A percentile compares a stretch with the other conserved stretches of the same genome.
Conservation (phyloP, 129 eudicot genomes). For the Pittosporum tobira region DNA sequence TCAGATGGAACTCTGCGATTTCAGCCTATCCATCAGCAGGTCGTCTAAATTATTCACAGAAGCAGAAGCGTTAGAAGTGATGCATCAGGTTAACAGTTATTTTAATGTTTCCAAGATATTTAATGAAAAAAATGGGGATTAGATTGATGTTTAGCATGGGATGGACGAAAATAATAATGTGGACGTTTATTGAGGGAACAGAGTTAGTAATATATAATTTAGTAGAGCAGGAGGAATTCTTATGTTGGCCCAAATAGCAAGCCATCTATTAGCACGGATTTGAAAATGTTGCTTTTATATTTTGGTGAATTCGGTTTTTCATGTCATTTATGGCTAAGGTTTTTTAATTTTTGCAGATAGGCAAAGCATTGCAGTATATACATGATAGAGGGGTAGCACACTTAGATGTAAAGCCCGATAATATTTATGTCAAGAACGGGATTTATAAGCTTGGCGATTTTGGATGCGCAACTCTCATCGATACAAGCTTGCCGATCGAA, state of each 20-base stretch:
- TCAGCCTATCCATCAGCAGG: conserved; percentile 42
- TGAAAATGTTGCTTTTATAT: background rate
- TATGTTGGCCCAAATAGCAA: background rate
- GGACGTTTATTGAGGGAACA: too few species aligned
- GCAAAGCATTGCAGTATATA: conserved; percentile 64
- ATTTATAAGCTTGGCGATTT: conserved; percentile 92
- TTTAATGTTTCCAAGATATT: too few species aligned
- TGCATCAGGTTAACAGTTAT: conserved; percentile 69
- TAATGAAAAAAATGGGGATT: too few species aligned
- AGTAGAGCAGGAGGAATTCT: background rate
- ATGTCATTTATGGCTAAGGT: background rate
- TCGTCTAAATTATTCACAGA: conserved; percentile 29
- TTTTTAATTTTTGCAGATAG: conserved; percentile 42
- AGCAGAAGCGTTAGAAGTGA: conserved; percentile 47
- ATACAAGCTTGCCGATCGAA: conserved; percentile 71
- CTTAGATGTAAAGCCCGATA: conserved; percentile 87
- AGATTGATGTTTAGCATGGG: too few species aligned
- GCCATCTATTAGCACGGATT: background rate
- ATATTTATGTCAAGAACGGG: conserved; percentile 69
- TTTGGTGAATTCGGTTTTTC: background rate
- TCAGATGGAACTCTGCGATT: conserved; percentile 94
- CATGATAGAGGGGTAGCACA: conserved; percentile 82
- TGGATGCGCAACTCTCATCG: conserved; percentile 83
- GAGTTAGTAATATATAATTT: too few species aligned
- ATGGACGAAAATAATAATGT: too few species aligned